Evolutionary conservation across 495 filamentous ascomycete species (phyloP).

Genomic region (Daldinia bambusicola): DNA sequence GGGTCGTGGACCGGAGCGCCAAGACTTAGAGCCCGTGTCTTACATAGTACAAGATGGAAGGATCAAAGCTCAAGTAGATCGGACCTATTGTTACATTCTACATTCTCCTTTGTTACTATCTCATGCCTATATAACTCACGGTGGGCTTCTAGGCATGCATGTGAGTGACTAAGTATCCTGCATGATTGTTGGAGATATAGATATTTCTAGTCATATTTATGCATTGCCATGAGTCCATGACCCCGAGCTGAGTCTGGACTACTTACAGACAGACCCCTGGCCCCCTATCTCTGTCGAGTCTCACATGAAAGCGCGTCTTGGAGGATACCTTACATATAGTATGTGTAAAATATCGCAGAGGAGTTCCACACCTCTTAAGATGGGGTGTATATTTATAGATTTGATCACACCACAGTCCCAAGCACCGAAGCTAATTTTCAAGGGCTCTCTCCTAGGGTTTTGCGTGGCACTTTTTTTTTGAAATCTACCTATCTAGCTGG

Average conservation of each 20-base stretch:
- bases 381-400: slow-evolving; percentile 3
- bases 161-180: neutral
- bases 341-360: neutral
- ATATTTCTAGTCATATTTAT: neutral
- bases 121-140: neutral
- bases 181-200: neutral
- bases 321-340: neutral
- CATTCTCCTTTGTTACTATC: neutral
- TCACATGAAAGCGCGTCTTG: neutral
- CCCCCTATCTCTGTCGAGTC: neutral
- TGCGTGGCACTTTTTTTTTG: neutral
- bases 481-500: neutral
- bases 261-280: neutral
- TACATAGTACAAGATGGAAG: neutral
- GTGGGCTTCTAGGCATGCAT: too few relatives aligned
- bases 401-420: neutral
- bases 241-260: neutral
- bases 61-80: neutral
- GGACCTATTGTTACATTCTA: neutral
- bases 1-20: neutral
- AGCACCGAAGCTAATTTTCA: neutral
- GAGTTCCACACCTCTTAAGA: neutral
- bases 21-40: neutral
- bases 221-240: neutral
- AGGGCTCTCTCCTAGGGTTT: neutral